Evolutionary conservation across 345 rosid species (phyloP).

Genomic region (Litchi chinensis): DNA sequence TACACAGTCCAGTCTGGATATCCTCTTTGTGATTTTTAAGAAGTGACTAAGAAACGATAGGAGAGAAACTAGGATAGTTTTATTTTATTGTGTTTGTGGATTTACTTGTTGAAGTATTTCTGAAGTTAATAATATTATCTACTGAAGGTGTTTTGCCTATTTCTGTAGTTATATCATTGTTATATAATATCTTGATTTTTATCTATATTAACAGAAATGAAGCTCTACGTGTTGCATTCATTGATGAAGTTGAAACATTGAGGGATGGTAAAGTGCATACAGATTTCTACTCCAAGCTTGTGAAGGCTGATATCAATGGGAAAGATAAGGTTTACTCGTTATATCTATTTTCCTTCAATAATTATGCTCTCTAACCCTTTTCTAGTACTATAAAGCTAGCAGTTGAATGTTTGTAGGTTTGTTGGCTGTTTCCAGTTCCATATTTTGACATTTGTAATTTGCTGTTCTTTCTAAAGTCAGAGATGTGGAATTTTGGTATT

Average conservation of each 20-base stretch:
- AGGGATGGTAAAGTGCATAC: constrained; percentile 71
- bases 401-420: too few relatives aligned
- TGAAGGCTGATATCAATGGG: constrained; percentile 93
- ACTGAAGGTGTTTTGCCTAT: background rate
- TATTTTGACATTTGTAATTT: background rate
- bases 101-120: background rate
- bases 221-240: constrained; percentile 97
- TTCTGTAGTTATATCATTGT: constrained; percentile 6
- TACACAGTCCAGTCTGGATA: background rate
- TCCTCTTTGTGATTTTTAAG: background rate
- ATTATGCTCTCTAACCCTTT: background rate
- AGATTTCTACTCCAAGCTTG: constrained; percentile 89
- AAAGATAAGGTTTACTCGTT: constrained; percentile 75
- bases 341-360: constrained; percentile 3
- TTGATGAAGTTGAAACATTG: constrained; percentile 83
- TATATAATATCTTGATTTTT: constrained; percentile 20
- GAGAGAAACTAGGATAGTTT: background rate
- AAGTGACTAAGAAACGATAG: background rate
- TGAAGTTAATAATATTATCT: background rate
- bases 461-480: background rate
- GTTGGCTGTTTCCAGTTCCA: too few relatives aligned
- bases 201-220: constrained; percentile 68
- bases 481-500: background rate
- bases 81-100: background rate
- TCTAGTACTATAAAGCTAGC: background rate